phyloP scores from a whole-genome alignment of 2,329 filamentous ascomycete species.

The Verticillium zaregamsianum region DNA sequence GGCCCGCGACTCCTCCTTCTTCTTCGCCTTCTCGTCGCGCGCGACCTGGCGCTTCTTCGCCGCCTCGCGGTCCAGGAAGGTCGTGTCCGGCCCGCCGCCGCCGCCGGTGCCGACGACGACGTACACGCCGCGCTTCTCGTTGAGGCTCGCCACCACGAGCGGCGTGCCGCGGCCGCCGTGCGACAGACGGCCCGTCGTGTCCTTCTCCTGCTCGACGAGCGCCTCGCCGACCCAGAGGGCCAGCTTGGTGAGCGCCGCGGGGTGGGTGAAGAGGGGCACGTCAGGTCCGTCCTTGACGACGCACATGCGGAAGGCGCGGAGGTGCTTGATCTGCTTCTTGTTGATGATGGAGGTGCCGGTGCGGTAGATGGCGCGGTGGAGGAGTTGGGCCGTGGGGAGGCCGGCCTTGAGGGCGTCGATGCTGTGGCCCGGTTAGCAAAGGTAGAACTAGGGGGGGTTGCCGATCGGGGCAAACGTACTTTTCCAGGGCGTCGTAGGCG shows the following conservation, averaged over 20 bases:
- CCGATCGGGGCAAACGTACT: constrained; percentile 40
- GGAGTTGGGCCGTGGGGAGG: constrained; percentile 78
- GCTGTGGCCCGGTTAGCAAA: constrained; percentile 47
- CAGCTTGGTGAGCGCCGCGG: constrained; percentile 87
- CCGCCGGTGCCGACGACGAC: constrained; percentile 90
- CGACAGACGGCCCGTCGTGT: constrained; percentile 63
- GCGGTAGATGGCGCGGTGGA: constrained; percentile 88
- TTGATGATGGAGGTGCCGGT: constrained; percentile 88
- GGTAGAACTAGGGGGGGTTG: constrained; percentile 9
- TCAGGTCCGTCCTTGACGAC: constrained; percentile 95
- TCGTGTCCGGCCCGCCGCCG: constrained; percentile 70
- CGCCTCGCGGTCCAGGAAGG: constrained; percentile 63
- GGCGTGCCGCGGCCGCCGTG: constrained; percentile 73
- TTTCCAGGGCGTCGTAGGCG: constrained; percentile 67
- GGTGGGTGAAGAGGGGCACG: constrained; percentile 85
- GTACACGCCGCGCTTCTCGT: constrained; percentile 83
- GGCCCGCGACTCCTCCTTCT: constrained; percentile 52
- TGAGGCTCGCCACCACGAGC: constrained; percentile 83
- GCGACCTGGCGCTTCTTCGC: constrained; percentile 60
- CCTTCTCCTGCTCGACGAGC: constrained; percentile 81
- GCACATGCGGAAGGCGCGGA: constrained; percentile 90
- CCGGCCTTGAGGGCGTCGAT: constrained; percentile 73
- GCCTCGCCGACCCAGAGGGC: constrained; percentile 94
- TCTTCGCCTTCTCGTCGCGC: constrained; percentile 58
- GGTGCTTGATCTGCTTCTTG: constrained; percentile 89